Evolutionary conservation across 441 rosid genomes (phyloP).

Genomic region (Mallotus japonicus): DNA sequence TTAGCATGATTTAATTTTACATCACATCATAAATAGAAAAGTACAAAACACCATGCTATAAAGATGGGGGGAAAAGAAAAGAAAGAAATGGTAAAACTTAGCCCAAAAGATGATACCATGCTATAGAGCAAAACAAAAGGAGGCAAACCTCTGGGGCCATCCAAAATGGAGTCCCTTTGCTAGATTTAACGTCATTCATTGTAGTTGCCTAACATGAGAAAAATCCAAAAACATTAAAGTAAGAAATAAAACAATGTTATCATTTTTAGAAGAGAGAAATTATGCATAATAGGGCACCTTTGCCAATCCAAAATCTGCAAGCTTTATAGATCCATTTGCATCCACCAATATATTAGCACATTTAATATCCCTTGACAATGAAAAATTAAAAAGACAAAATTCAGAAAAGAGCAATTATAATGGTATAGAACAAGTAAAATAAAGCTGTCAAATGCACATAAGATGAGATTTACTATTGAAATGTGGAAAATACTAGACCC

Average conservation of each 20-base stretch:
- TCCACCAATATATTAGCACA: constrained; percentile 88
- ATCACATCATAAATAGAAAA: neutral
- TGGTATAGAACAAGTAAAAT: neutral
- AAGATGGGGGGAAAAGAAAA: neutral
- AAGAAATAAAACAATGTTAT: constrained; percentile 7
- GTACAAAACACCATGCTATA: neutral
- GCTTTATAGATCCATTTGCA: constrained; percentile 74
- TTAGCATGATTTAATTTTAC: too few species aligned
- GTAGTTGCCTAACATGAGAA: constrained; percentile 55
- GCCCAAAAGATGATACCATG: neutral
- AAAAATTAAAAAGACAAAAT: neutral
- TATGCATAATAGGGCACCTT: constrained; percentile 46
- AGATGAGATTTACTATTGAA: neutral
- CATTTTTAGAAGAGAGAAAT: neutral
- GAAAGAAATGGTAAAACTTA: neutral
- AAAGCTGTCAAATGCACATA: neutral
- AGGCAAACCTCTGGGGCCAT: constrained; percentile 91
- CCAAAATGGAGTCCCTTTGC: constrained; percentile 87
- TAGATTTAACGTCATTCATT: constrained; percentile 66
- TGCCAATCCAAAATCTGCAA: constrained; percentile 92
- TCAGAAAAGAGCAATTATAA: constrained; percentile 13
- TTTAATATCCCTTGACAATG: constrained; percentile 66
- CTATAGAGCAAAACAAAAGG: neutral
- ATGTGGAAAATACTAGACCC: neutral
- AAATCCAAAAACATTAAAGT: constrained; percentile 17